A percentile compares a stretch with the other conserved stretches of the same genome.
phyloP scores from a whole-genome alignment of 805 yeast genomes.

The Hanseniaspora lachancei region DNA sequence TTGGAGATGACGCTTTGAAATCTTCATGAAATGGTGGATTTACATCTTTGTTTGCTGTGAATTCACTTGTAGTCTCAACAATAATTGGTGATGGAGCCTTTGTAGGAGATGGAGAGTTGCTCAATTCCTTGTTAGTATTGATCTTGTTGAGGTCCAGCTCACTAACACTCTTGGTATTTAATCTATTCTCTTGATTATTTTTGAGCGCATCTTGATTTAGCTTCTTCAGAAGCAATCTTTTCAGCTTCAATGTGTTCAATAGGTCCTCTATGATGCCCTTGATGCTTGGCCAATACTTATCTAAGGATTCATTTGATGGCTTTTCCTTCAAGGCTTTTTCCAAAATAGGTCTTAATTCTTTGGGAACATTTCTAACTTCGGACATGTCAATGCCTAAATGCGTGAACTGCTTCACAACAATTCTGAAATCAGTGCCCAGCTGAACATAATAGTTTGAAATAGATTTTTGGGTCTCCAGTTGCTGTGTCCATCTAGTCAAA shows the following conservation, averaged over 20 bases:
- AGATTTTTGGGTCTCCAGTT: conserved; percentile 61
- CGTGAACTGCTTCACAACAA: conserved; percentile 67
- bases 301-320: conserved; percentile 72
- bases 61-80: background rate
- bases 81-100: background rate
- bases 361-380: conserved; percentile 86
- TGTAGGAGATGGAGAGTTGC: background rate
- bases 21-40: background rate
- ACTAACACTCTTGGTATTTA: background rate
- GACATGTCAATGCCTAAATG: conserved; percentile 66
- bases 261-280: conserved; percentile 74
- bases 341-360: conserved; percentile 57
- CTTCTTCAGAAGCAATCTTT: conserved; percentile 41
- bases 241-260: conserved; percentile 64
- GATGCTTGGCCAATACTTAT: conserved; percentile 67
- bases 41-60: background rate
- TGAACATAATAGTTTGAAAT: conserved; percentile 86
- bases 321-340: conserved; percentile 78
- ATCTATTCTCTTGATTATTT: background rate
- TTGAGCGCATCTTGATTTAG: conserved; percentile 11
- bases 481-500: conserved; percentile 79
- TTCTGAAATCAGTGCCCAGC: conserved; percentile 84
- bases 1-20: background rate
- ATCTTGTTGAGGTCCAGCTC: background rate
- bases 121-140: background rate